Evolutionary conservation across 495 filamentous ascomycete species (phyloP).

Genomic region (Trichoderma erinaceum): DNA sequence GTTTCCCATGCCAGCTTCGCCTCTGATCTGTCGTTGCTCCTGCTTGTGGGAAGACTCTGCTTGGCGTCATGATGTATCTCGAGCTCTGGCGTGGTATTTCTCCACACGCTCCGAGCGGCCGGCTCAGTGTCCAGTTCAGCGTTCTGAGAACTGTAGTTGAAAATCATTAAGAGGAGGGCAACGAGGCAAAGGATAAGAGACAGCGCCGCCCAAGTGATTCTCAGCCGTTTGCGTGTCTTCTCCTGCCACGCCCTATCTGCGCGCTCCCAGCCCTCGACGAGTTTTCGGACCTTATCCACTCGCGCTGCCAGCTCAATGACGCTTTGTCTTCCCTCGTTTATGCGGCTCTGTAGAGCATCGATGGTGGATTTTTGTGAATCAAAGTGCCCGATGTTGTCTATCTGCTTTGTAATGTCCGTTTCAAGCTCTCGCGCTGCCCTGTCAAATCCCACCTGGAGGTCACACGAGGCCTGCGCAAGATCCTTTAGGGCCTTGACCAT

Average conservation of each 20-base stretch:
- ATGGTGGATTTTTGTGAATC: constrained; percentile 65
- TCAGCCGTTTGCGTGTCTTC: constrained; percentile 55
- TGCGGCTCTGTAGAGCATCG: constrained; percentile 56
- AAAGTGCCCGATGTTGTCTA: constrained; percentile 61
- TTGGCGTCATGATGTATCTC: not conserved
- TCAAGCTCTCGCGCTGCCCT: constrained; percentile 54
- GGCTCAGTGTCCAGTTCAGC: not conserved
- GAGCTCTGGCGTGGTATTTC: not conserved
- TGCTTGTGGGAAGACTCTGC: not conserved
- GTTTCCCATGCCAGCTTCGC: not conserved
- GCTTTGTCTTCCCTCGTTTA: constrained; percentile 55
- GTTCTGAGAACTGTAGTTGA: not conserved
- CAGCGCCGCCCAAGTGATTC: constrained; percentile 54
- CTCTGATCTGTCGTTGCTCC: not conserved
- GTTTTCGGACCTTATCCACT: constrained; percentile 55
- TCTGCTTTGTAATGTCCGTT: constrained; percentile 56
- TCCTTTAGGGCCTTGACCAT: constrained; percentile 65
- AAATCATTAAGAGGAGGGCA: not conserved
- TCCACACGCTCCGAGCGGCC: not conserved
- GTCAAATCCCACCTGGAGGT: constrained; percentile 57
- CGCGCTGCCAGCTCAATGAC: constrained; percentile 59
- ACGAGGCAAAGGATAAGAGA: not conserved
- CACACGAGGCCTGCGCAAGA: constrained; percentile 55
- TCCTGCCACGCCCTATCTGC: constrained; percentile 69
- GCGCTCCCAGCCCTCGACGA: constrained; percentile 66